Percentiles rank a stretch among this genome's conserved stretches.
These are phyloP conservation scores for Tetrapisispora fleetii DNA, from an alignment of 805 yeast species.

Conservation along the genomic window DNA sequence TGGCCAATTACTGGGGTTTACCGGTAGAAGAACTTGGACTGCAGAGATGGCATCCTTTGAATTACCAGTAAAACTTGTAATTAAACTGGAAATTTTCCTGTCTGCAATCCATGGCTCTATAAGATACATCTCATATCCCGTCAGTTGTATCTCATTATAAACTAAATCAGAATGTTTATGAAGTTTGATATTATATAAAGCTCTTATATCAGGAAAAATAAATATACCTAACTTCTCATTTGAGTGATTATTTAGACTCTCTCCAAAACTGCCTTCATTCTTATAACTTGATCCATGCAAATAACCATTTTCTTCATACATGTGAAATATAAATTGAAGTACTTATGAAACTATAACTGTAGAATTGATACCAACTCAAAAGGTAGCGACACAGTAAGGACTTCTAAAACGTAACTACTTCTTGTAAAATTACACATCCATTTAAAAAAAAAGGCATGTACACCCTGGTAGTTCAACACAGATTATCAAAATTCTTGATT, in stretches of 20 bases:
- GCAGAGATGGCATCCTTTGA: constrained; percentile 52
- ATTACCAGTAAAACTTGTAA: constrained; percentile 83
- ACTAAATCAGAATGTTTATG: constrained; percentile 32
- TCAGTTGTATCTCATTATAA: constrained; percentile 39
- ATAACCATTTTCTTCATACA: background rate
- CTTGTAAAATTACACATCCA: background rate
- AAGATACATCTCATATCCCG: constrained; percentile 81
- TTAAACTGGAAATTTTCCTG: constrained; percentile 53
- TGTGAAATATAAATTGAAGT: background rate
- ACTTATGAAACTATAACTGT: background rate
- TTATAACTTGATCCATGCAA: background rate
- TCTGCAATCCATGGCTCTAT: constrained; percentile 92
- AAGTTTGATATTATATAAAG: constrained; percentile 38
- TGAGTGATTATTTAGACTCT: background rate
- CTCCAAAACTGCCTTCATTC: background rate
- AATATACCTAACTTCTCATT: constrained; percentile 9
- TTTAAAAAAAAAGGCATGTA: too few relatives aligned
- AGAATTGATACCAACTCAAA: background rate
- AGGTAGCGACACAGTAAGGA: background rate
- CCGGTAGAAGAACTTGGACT: constrained; percentile 44
- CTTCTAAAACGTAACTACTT: background rate
- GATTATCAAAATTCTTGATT: too few relatives aligned
- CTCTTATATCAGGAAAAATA: constrained; percentile 49
- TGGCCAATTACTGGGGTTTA: constrained; percentile 27
- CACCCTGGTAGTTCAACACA: too few relatives aligned